A percentile compares a stretch with the other conserved stretches of the same genome.
phyloP scores from a whole-genome alignment of 192 early-diverging fungal genomes.

The Rhizophagus clarus region DNA sequence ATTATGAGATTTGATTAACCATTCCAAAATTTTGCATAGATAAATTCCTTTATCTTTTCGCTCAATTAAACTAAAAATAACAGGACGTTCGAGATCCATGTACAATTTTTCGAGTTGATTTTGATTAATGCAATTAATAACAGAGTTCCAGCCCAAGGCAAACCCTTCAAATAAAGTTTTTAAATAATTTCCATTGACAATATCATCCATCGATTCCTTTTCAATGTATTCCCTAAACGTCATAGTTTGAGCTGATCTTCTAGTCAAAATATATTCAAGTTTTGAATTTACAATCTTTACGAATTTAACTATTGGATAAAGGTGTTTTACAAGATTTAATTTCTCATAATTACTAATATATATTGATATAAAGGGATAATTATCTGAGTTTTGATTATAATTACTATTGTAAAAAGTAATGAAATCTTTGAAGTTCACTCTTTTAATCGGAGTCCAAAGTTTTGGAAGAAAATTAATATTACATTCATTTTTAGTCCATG shows the following conservation, averaged over 20 bases:
- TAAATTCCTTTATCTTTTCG: neutral
- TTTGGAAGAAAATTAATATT: neutral
- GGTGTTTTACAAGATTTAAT: neutral
- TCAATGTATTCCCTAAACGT: neutral
- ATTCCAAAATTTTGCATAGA: neutral
- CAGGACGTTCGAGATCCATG: neutral
- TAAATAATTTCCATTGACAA: neutral
- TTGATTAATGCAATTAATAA: neutral
- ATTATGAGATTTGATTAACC: neutral
- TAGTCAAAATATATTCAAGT: constrained; percentile 14
- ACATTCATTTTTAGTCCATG: neutral
- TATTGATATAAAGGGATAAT: constrained; percentile 25
- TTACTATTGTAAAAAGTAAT: neutral
- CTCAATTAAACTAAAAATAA: neutral
- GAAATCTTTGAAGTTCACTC: neutral
- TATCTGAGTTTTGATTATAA: neutral
- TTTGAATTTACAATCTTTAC: neutral
- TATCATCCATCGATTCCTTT: neutral
- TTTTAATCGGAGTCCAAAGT: constrained; percentile 14
- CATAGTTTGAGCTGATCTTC: constrained; percentile 5
- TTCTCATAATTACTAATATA: constrained; percentile 25
- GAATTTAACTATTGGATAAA: constrained; percentile 27
- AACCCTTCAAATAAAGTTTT: neutral
- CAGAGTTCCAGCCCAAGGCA: neutral
- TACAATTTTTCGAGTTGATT: too few relatives aligned